Percentiles rank a stretch among this genome's conserved stretches.
Conservation (phyloP, 73 alveolate genomes). For the Urostyla sp. region DNA sequence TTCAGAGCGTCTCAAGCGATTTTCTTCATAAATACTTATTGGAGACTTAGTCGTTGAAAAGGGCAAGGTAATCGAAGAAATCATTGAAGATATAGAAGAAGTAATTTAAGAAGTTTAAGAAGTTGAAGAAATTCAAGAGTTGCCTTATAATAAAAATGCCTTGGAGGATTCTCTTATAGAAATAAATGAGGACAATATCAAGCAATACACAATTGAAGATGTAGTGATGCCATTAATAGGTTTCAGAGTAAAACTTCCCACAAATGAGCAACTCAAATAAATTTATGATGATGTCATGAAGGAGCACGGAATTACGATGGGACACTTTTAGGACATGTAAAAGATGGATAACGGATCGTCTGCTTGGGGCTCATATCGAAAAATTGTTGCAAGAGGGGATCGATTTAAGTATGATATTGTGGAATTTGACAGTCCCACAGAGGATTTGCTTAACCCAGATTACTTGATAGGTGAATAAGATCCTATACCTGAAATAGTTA, state of each 20-base stretch:
- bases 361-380: slow-evolving; percentile 94
- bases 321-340: slow-evolving; percentile 82
- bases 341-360: slow-evolving; percentile 70
- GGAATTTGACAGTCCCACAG: slow-evolving; percentile 82
- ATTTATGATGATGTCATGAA: slow-evolving; percentile 78
- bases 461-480: slow-evolving; percentile 64
- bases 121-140: slow-evolving; percentile 59
- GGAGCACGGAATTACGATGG: slow-evolving; percentile 87
- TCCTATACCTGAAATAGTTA: slow-evolving; percentile 20
- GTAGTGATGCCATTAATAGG: slow-evolving; percentile 97
- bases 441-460: slow-evolving; percentile 90
- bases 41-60: slow-evolving; percentile 95
- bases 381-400: slow-evolving; percentile 87
- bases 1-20: slow-evolving; percentile 84
- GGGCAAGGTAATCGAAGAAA: slow-evolving; percentile 69
- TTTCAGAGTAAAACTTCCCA: slow-evolving; percentile 81
- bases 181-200: slow-evolving; percentile 82
- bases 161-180: slow-evolving; percentile 69
- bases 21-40: slow-evolving; percentile 78
- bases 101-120: slow-evolving; percentile 72
- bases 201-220: slow-evolving; percentile 81
- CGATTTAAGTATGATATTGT: slow-evolving; percentile 85
- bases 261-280: slow-evolving; percentile 73
- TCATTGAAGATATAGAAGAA: slow-evolving; percentile 68
- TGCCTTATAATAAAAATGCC: slow-evolving; percentile 39